These are phyloP conservation scores for Lactarius sanguifluus DNA, from an alignment of 768 basidiomycete genomes.

Conservation along the genomic window DNA sequence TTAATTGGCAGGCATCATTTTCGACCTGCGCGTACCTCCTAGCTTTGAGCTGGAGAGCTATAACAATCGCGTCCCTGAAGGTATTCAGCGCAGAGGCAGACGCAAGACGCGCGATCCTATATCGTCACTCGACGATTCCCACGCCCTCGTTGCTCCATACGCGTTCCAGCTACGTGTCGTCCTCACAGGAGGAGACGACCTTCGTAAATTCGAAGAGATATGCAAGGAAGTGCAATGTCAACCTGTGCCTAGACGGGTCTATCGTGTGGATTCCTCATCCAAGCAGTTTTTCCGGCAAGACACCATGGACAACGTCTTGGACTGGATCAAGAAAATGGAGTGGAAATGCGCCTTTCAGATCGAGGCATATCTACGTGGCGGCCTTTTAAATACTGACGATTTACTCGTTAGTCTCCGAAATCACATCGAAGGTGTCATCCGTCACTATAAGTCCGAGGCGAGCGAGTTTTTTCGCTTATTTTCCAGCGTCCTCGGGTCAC, in stretches of 20 bases:
- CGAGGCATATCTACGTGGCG: slow-evolving; percentile 65
- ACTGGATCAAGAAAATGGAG: slow-evolving; percentile 46
- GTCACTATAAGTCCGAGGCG: slow-evolving; percentile 36
- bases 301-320: slow-evolving; percentile 46
- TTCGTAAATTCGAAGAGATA: slow-evolving; percentile 53
- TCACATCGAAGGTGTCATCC: slow-evolving; percentile 44
- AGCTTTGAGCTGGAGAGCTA: slow-evolving; percentile 61
- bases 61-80: slow-evolving; percentile 48
- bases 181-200: slow-evolving; percentile 50
- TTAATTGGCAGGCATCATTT: slow-evolving; percentile 20
- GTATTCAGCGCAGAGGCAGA: slow-evolving; percentile 37
- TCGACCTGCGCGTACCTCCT: slow-evolving; percentile 46
- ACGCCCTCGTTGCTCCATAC: slow-evolving; percentile 62
- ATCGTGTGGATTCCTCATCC: slow-evolving; percentile 49
- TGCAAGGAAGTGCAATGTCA: slow-evolving; percentile 51
- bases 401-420: slow-evolving; percentile 46
- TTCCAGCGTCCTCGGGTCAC: slow-evolving; percentile 46
- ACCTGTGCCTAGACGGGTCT: slow-evolving; percentile 31
- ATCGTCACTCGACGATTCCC: slow-evolving; percentile 55
- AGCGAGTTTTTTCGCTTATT: slow-evolving; percentile 56
- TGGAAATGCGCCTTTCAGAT: slow-evolving; percentile 78
- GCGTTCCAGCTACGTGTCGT: slow-evolving; percentile 70
- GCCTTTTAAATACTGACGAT: slow-evolving; percentile 59
- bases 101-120: slow-evolving; percentile 56
- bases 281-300: slow-evolving; percentile 52